Conservation (phyloP, 202 grass and related monocot species). For the Alloteropsis angusta region DNA sequence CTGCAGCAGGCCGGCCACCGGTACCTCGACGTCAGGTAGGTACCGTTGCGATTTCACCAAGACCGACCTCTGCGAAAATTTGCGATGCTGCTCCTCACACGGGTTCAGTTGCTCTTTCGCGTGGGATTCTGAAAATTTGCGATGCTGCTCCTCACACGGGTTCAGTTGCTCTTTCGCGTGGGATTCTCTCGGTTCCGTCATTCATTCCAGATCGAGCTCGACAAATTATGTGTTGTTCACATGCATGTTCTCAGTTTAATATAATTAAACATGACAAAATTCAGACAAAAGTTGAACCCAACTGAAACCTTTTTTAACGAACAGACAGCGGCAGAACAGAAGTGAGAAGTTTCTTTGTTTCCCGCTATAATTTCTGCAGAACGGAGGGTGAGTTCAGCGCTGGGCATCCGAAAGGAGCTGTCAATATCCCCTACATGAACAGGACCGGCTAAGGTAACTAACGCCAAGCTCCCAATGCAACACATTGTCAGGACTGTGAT, state of each 20-base stretch:
- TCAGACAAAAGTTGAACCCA: background rate
- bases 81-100: no score
- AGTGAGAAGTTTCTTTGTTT: background rate
- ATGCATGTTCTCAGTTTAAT: background rate
- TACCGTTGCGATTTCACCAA: no score
- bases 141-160: no score
- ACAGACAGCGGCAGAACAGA: background rate
- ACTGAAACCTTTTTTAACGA: background rate
- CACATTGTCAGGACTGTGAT: background rate
- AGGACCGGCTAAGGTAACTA: conserved; percentile 69
- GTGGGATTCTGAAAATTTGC: no score
- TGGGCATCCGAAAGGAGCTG: conserved; percentile 55
- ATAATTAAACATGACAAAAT: background rate
- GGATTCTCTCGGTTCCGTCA: no score
- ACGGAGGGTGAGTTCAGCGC: conserved; percentile 52
- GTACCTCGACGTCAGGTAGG: conserved; percentile 88
- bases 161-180: no score
- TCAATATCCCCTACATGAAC: conserved; percentile 77
- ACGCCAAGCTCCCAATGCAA: background rate
- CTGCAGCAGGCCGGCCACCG: conserved; percentile 68
- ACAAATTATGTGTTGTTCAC: background rate
- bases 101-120: no score
- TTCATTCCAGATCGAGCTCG: background rate
- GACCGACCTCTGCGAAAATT: no score
- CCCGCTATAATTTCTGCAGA: background rate